Evolutionary conservation across 345 rosid species (phyloP), one percentile per base, ranked within the genome.

Genomic region (Balakata baccata): DNA sequence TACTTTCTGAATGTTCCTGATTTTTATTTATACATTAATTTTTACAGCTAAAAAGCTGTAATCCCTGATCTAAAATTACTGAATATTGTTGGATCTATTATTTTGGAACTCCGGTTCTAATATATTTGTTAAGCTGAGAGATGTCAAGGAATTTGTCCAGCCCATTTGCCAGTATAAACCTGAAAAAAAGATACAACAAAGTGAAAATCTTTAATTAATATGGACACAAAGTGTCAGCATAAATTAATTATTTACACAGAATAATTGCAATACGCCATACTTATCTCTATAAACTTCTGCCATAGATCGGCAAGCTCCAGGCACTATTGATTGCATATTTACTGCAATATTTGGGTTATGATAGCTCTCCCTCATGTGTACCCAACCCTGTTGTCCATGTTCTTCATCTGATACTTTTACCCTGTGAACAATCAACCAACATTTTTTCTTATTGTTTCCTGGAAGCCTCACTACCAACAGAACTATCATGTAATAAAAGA

Each of bases 341-440:
- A 94, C 81, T 8, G 97, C 97, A 18, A 94, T 82, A 63, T 90
- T 87, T 0, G 98, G 97, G 65, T 90, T 92, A 82, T 94, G 98
- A 82, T 88, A 90, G 69, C 98, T 94, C 89, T 94, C 97, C 66
- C 98, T 82, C 69, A 90, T 73, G 74, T 90, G 94, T 46, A 86
- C 82, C 98, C 97, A 94, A 1, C 98, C 98, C 50, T 79, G 64
- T 62, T 86, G 83, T 66, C 92, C 97, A 50, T 76, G 73, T 68
- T 81, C 80, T 75, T 79, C 76, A 57, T 89, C 87, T 9, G 83
- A 78, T 49, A 92, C 94, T 75, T 81, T 86, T 38, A 84, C 93
- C 85, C 97, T 94, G 82, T 29, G 29, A 11, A 68, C 47, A 43
- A 43, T 43, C 47, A 6, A 43, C 47, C 47, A 43, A 6, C 47